Evolutionary conservation across 805 yeast species (phyloP), one percentile per base, ranked within the genome.

Genomic region (Sugiyamaella mastotermitis): DNA sequence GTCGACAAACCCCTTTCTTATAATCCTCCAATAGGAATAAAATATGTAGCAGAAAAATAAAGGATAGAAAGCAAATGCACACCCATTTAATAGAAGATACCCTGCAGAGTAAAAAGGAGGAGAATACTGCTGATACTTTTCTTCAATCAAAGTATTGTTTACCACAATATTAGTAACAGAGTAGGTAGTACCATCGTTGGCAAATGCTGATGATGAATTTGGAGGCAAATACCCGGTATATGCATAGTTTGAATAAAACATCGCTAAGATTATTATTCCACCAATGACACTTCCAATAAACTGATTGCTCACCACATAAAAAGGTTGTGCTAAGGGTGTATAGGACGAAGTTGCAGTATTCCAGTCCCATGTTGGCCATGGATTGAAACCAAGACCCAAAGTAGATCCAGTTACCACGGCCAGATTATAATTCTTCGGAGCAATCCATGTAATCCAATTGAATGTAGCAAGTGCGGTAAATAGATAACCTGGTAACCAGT

Each of bases 391-490:
- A 42, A 70, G 50, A 2, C 65, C 62, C 20, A 45, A 38, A 58
- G 79, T 79, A 3, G 68, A 53, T 15, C 80, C 80, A n/a, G 76
- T 69, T 16, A 74, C 53, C 8, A 52, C 48, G 40, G 75, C 76
- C 11, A 79, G 67, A 21, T 65, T 65, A 38, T 70, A 68, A 53
- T 74, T 74, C 38, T 72, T 57, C 16, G 69, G 69, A 30, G 57
- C 65, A 36, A 76, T 76, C 85, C 85, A 78, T 17, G 78, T 67
- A 44, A 76, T 69, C 71, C 80, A 78, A 41, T 60, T 57, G 55
- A 80, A 76, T 47, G 66, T 66, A 3, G 80, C 71, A 40, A 80
- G 62, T 4, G 74, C 80, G 27, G 66, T 64, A 64, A 76, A 75
- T 23, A 79, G 63, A 53, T 60, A 76, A 40, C 74, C 79, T 11